Base-by-base conservation (phyloP, 2,329 filamentous ascomycete genomes). In the Fulvia fulva region DNA sequence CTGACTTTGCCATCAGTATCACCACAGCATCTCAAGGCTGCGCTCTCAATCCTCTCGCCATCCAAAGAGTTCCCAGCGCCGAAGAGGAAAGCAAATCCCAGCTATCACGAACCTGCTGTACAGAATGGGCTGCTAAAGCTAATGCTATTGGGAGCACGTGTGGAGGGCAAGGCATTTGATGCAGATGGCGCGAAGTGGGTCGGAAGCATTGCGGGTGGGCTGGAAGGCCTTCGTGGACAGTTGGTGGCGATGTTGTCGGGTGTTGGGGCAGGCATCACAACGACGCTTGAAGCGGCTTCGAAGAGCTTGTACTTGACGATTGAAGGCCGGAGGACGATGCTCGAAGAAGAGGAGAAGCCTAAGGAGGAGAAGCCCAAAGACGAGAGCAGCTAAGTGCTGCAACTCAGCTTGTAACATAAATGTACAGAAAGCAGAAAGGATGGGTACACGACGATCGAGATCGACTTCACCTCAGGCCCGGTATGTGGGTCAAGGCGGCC, bases 121-220 rank as follows among this genome's bases (percentile, higher is more conserved):
- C 92, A 97, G 75, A 84, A 79, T 63, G 94, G 89, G 7, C 73
- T 99, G 66, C 86, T 91, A 69, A 99, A 99, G 77, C 76, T 99
- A 63, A 80, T 96, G 73, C 76, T 99, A 32, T 77, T 99, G 14
- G 94, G 91, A 54, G 92, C 92, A 14, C 82, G 94, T 53, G 83
- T 97, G 28, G 94, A 99, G 71, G 89, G 89, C 62, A 87, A 86
- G 73, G 84, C 91, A 30, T 92, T 96, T 68, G 92, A 97, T 71
- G 75, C 83, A 49, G 85, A 87, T 11, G 88, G 89, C 55, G 80
- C 81, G 26, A 84, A 81, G 69, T 89, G 87, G 87, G 81, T 87
- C 46, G 83, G 91, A 57, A 82, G 87, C 34, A 95, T 97, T 67
- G 80, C 88, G 65, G 91, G 90, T 59, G 91, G 92, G 41, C 73